Evolutionary conservation across 768 basidiomycete species (phyloP), one percentile per base, ranked within the genome.

Genomic region (Mrakia gelida): DNA sequence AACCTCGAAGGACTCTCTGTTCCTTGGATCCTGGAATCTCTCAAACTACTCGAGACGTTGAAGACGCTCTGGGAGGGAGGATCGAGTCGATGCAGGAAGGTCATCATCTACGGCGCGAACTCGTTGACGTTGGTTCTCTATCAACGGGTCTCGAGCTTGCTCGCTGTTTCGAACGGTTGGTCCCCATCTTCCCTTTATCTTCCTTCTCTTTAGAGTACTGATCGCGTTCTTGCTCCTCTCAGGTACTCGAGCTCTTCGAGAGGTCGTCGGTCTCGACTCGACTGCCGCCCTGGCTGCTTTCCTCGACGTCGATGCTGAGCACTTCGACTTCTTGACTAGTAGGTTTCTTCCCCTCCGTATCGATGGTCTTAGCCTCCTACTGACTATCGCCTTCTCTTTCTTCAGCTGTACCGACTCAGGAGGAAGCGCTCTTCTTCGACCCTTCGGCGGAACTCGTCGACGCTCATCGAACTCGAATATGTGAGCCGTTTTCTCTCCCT

Each of bases 21-120:
- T 8, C 28, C 34, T 2, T 73, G 72, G 72, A 28, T 73, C 1
- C 26, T 73, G 30, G 72, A 73, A n/a, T 32, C 72, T 23, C 32
- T 73, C 34, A 73, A 70, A 41, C 7, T 41, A 38, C 67, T 70
- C 38, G 72, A 59, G 21, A 52, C 72, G 28, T 7, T 73, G 32
- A 61, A 73, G 26, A 73, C 56, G 56, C n/a, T 73, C 21, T 54
- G 28, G 30, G 72, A 73, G 15, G 56, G 56, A 16, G 45, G 41
- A 18, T 28, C 41, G 26, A 26, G 30, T 11, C 72, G 72, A 5
- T 49, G 49, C 49, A 38, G 52, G 23, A 73, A 61, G 32, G 38
- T 73, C 54, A 52, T 54, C 56, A 28, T 73, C 9, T 73, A 59
- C 56, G 23, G 54, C 56, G 49, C 72, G 15, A 73, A 61, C 56